These are phyloP conservation scores for Colletotrichum trifolii DNA, from an alignment of 2,329 filamentous ascomycete genomes.

Conservation along the genomic window DNA sequence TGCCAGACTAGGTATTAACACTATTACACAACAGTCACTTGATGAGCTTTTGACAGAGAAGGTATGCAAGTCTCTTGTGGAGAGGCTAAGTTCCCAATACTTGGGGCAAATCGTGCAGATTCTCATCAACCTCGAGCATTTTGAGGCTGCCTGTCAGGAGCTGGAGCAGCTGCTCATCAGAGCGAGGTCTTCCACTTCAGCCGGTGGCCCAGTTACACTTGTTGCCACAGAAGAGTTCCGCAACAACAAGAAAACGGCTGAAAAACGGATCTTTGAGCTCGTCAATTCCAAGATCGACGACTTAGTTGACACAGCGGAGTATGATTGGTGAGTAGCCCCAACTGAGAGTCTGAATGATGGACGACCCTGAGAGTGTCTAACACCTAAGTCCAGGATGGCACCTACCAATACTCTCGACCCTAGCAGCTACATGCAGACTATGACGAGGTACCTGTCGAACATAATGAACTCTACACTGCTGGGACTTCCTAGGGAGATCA, in stretches of 20 bases:
- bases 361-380: conserved; percentile 9
- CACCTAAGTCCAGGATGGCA: conserved; percentile 55
- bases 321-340: conserved; percentile 76
- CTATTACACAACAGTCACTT: conserved; percentile 69
- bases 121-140: conserved; percentile 96
- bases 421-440: conserved; percentile 93
- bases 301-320: conserved; percentile 95
- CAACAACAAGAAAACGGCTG: conserved; percentile 92
- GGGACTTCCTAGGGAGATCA: conserved; percentile 93
- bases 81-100: conserved; percentile 90
- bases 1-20: neutral
- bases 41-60: conserved; percentile 94
- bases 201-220: conserved; percentile 82
- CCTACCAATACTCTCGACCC: conserved; percentile 75
- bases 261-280: conserved; percentile 97
- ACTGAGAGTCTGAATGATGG: neutral
- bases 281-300: conserved; percentile 99
- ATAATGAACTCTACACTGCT: conserved; percentile 97
- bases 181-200: conserved; percentile 83
- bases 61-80: conserved; percentile 90
- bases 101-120: conserved; percentile 98
- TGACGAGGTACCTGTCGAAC: conserved; percentile 92
- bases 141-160: conserved; percentile 91
- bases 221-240: conserved; percentile 88
- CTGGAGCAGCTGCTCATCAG: conserved; percentile 87